These are phyloP conservation scores for Lepidium campestre DNA, from an alignment of 441 rosid genomes.

Conservation along the genomic window DNA sequence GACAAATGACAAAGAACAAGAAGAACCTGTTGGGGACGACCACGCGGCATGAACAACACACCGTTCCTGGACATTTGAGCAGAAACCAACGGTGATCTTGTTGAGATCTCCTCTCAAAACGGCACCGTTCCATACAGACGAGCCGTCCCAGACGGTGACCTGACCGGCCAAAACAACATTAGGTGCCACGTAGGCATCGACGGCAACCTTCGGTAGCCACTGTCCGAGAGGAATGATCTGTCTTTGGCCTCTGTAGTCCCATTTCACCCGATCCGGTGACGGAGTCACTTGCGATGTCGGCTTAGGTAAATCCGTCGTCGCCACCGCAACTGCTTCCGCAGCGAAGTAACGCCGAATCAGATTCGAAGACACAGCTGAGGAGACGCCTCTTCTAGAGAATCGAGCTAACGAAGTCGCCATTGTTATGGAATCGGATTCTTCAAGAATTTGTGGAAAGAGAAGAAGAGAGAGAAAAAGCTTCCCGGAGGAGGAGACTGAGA, in stretches of 20 bases:
- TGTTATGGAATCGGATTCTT: slow-evolving; percentile 17
- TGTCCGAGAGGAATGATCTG: slow-evolving; percentile 89
- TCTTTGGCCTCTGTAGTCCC: slow-evolving; percentile 99
- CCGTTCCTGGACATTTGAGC: slow-evolving; percentile 92
- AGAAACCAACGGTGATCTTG: slow-evolving; percentile 82
- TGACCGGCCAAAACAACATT: slow-evolving; percentile 93
- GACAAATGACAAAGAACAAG: not conserved
- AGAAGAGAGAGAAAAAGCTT: not conserved
- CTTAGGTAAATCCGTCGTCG: slow-evolving; percentile 41
- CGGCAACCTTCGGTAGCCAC: slow-evolving; percentile 93
- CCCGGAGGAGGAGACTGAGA: slow-evolving; percentile 13
- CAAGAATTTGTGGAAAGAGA: slow-evolving; percentile 11
- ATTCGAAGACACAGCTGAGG: slow-evolving; percentile 15
- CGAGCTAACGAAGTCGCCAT: slow-evolving; percentile 73
- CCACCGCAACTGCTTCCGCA: slow-evolving; percentile 29
- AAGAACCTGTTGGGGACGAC: slow-evolving; percentile 91
- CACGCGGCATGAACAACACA: slow-evolving; percentile 96
- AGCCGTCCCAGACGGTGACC: slow-evolving; percentile 80
- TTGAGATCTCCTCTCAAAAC: slow-evolving; percentile 96
- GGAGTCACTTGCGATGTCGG: slow-evolving; percentile 42
- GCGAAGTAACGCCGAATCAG: slow-evolving; percentile 29
- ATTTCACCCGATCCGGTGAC: slow-evolving; percentile 74
- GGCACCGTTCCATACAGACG: slow-evolving; percentile 89
- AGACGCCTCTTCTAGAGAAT: slow-evolving; percentile 37
- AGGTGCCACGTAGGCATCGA: slow-evolving; percentile 96